Conservation (phyloP, 768 basidiomycete species). For the Mycena alexandri region DNA sequence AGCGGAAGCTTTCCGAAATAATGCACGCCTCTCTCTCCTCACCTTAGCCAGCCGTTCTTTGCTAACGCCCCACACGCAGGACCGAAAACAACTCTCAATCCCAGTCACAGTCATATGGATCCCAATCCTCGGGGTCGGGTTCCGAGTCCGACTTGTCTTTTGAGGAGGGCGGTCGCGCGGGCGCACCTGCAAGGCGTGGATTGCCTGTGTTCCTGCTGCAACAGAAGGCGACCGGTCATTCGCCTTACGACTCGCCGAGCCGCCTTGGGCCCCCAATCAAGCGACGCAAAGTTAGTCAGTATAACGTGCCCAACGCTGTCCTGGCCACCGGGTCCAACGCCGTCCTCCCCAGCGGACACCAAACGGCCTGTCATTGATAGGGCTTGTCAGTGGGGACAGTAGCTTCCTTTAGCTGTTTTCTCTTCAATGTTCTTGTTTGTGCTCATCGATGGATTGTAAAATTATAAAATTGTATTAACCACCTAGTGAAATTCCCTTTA, state of each 20-base stretch:
- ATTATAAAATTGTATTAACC: too few relatives aligned
- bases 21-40: neutral
- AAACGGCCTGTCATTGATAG: too few relatives aligned
- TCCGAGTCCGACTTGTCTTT: neutral
- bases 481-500: neutral
- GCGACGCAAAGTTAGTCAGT: neutral
- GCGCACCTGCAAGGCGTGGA: neutral
- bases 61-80: too few relatives aligned
- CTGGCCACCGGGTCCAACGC: too few relatives aligned
- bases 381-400: too few relatives aligned
- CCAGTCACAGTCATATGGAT: neutral
- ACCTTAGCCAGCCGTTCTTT: too few relatives aligned
- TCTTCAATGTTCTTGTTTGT: too few relatives aligned
- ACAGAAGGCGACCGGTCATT: neutral
- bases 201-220: constrained; percentile 3
- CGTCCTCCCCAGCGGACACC: too few relatives aligned
- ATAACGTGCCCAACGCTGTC: too few relatives aligned
- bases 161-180: neutral
- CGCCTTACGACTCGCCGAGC: constrained; percentile 1
- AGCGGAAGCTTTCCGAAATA: constrained; percentile 11
- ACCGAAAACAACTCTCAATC: neutral
- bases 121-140: neutral
- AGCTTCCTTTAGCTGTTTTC: too few relatives aligned
- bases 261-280: constrained; percentile 12
- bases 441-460: too few relatives aligned